These are phyloP conservation scores for Hymenochaete sp. DNA, from an alignment of 1,284 basidiomycete species.

Conservation along the genomic window DNA sequence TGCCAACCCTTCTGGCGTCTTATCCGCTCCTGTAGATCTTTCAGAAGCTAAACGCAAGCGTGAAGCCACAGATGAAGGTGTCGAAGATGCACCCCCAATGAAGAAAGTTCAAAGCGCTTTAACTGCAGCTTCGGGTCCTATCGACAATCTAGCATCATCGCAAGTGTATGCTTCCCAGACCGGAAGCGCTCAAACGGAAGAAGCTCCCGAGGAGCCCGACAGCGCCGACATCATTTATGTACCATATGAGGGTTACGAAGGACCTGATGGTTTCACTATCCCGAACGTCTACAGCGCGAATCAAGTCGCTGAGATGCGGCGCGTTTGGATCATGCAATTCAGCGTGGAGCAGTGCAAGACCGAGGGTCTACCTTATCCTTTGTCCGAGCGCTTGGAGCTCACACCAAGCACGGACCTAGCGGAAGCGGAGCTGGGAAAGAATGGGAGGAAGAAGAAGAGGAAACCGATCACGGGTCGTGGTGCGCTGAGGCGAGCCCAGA, in stretches of 20 bases:
- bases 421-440: not conserved
- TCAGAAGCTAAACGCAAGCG: slow-evolving; percentile 1
- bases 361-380: slow-evolving; percentile 10
- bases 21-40: no score
- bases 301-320: not conserved
- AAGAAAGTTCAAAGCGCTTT: slow-evolving; percentile 8
- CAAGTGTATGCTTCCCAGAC: no score
- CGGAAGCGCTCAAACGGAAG: not conserved
- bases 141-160: not conserved
- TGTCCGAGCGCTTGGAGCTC: not conserved
- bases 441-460: slow-evolving; percentile 7
- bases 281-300: slow-evolving; percentile 1
- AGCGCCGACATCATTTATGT: slow-evolving; percentile 8
- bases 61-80: not conserved
- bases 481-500: slow-evolving; percentile 4
- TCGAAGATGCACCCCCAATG: not conserved
- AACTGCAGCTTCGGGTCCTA: not conserved
- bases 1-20: no score
- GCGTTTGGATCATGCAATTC: slow-evolving; percentile 9
- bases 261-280: slow-evolving; percentile 1
- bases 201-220: no score
- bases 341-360: slow-evolving; percentile 6
- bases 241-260: slow-evolving; percentile 13
- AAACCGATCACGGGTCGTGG: slow-evolving; percentile 5
- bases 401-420: not conserved